Evolutionary conservation across 257 asterid species (phyloP).

Genomic region (Haberlea rhodopensis): DNA sequence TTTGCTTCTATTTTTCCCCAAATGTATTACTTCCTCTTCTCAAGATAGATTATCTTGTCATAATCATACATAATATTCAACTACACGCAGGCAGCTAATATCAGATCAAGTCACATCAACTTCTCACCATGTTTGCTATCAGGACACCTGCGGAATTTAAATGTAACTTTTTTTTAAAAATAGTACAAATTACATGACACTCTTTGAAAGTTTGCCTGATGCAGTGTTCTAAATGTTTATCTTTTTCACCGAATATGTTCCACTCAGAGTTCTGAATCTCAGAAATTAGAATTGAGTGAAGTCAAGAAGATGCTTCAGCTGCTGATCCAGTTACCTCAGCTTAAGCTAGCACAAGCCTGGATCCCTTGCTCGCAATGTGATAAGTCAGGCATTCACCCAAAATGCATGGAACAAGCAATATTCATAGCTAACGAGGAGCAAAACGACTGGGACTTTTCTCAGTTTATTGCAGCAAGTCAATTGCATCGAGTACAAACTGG

Average conservation of each 20-base stretch:
- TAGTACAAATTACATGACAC: background rate
- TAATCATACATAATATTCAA: background rate
- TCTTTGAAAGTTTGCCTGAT: background rate
- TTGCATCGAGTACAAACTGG: background rate
- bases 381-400: background rate
- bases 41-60: no score
- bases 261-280: background rate
- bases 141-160: no score
- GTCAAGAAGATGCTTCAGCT: background rate
- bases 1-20: no score
- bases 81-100: slow-evolving; percentile 13
- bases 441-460: background rate
- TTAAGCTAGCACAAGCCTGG: slow-evolving; percentile 20
- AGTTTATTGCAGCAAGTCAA: slow-evolving; percentile 1
- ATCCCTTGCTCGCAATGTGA: slow-evolving; percentile 20
- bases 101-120: slow-evolving; percentile 16
- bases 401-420: slow-evolving; percentile 10
- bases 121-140: no score
- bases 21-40: no score
- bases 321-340: slow-evolving; percentile 7
- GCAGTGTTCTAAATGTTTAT: no score
- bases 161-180: no score
- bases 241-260: background rate
- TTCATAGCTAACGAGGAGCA: no score
- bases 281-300: background rate